A percentile compares a stretch with the other conserved stretches of the same genome.
phyloP scores from a whole-genome alignment of 495 filamentous ascomycete species.

The Rhypophila decipiens region DNA sequence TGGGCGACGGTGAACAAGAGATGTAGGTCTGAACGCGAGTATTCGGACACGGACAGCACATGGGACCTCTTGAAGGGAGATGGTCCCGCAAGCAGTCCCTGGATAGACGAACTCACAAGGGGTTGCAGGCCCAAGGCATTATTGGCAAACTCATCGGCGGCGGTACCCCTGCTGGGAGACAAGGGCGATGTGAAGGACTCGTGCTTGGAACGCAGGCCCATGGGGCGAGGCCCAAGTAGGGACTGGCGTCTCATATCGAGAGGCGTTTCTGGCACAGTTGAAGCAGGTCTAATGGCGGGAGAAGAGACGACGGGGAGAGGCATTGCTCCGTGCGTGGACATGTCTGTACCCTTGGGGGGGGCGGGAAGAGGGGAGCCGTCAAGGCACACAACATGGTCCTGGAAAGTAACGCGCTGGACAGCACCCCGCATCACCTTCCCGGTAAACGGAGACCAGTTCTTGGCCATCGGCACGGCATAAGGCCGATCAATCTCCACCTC shows the following conservation, averaged over 20 bases:
- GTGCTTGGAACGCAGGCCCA: slow-evolving; percentile 8
- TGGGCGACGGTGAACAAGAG: slow-evolving; percentile 91
- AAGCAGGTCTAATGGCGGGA: slow-evolving; percentile 46
- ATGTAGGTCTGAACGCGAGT: slow-evolving; percentile 79
- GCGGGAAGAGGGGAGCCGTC: slow-evolving; percentile 59
- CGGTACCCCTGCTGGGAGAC: slow-evolving; percentile 8
- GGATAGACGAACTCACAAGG: slow-evolving; percentile 38
- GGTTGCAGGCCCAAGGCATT: slow-evolving; percentile 40
- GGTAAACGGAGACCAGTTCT: slow-evolving; percentile 68
- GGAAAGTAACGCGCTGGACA: slow-evolving; percentile 73
- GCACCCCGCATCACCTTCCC: slow-evolving; percentile 66
- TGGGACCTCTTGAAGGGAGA: slow-evolving; percentile 83
- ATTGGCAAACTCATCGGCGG: slow-evolving; percentile 47
- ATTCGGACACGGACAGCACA: slow-evolving; percentile 84
- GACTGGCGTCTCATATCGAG: slow-evolving; percentile 16
- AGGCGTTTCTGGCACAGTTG: slow-evolving; percentile 22
- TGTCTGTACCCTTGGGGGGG: slow-evolving; percentile 59
- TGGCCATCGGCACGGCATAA: slow-evolving; percentile 49
- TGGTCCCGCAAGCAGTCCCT: slow-evolving; percentile 61
- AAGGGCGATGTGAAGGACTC: slow-evolving; percentile 2
- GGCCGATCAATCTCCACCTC: slow-evolving; percentile 71
- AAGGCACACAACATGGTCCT: slow-evolving; percentile 68
- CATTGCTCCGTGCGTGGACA: slow-evolving; percentile 63
- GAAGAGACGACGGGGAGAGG: slow-evolving; percentile 43
- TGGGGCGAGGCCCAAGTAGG: slow-evolving; percentile 11